Evolutionary conservation across 78 protist genomes (phyloP).

Genomic region (slime mould (Dictyostelium discoideum)): DNA sequence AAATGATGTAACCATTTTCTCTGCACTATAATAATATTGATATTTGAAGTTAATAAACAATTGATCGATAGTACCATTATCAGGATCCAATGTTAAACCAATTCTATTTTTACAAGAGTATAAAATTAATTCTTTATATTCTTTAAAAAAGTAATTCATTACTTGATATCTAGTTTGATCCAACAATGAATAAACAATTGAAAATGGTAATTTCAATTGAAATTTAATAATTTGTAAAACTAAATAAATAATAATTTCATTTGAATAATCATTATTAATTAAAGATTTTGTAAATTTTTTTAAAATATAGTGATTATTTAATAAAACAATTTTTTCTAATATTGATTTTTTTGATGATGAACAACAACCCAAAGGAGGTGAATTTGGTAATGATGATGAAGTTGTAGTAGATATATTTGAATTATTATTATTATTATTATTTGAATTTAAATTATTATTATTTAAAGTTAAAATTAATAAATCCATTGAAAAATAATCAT

Average conservation of each 20-base stretch:
- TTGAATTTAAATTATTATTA: not conserved
- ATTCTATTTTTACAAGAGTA: slow-evolving; percentile 1
- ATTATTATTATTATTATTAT: not conserved
- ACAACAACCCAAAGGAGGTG: not conserved
- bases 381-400: not conserved
- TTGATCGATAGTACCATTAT: not conserved
- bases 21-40: not conserved
- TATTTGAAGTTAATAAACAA: not conserved
- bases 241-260: not conserved
- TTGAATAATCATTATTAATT: not conserved
- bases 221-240: not conserved
- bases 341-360: not conserved
- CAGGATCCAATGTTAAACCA: not conserved
- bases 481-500: not conserved
- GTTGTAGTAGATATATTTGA: not conserved
- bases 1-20: not conserved
- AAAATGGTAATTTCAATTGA: not conserved
- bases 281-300: not conserved
- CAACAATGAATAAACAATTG: not conserved
- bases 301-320: not conserved
- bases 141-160: not conserved
- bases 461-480: not conserved
- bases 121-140: not conserved
- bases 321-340: not conserved
- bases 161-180: not conserved